Evolutionary conservation across 2,329 filamentous ascomycete genomes (phyloP).

Genomic region (Phoma herbarum): DNA sequence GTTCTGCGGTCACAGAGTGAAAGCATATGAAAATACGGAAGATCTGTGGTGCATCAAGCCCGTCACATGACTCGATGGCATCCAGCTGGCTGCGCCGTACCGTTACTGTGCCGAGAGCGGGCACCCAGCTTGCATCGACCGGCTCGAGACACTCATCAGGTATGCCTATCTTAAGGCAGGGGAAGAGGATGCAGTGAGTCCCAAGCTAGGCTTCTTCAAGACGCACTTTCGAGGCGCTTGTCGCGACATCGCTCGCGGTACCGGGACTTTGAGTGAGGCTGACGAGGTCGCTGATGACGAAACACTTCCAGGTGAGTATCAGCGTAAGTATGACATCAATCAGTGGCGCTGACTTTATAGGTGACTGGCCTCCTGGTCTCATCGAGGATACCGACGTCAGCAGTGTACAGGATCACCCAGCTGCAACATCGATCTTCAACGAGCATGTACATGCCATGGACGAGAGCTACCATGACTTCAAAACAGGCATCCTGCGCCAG

Average conservation of each 20-base stretch:
- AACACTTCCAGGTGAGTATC: background rate
- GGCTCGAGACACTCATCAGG: constrained; percentile 6
- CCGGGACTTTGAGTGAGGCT: background rate
- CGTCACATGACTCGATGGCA: background rate
- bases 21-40: too few species aligned
- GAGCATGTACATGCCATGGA: constrained; percentile 3
- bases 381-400: background rate
- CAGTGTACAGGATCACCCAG: background rate
- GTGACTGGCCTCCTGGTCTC: background rate
- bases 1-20: background rate
- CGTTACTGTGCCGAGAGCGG: background rate
- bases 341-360: background rate
- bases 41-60: background rate
- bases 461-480: constrained; percentile 14
- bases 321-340: background rate
- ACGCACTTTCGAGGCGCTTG: constrained; percentile 11
- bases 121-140: background rate
- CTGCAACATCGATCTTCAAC: background rate
- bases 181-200: background rate
- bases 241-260: background rate
- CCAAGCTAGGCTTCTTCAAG: constrained; percentile 6
- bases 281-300: constrained; percentile 1
- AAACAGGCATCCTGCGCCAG: background rate
- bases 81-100: background rate
- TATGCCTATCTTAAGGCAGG: background rate